These are phyloP conservation scores for Syzygium syzygioides DNA, from an alignment of 441 rosid species.

Conservation along the genomic window DNA sequence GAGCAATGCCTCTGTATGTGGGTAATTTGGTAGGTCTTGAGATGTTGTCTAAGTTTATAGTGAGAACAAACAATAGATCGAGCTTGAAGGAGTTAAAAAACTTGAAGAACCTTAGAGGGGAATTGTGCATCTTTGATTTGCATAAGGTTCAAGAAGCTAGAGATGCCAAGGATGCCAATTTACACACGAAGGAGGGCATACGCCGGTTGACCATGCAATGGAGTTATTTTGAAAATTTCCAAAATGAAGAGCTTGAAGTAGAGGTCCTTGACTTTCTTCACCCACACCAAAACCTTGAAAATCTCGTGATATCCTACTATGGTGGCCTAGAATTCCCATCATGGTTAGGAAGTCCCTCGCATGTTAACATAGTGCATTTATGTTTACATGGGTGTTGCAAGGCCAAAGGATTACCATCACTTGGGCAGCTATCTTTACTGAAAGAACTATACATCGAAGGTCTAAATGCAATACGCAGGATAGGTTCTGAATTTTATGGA, in stretches of 20 bases:
- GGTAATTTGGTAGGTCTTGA: neutral
- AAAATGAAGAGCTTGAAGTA: neutral
- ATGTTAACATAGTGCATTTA: neutral
- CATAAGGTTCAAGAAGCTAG: accelerated
- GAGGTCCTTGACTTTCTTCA: accelerated
- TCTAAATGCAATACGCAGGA: neutral
- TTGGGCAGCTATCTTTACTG: neutral
- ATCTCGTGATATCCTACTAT: accelerated
- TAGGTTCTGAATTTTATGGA: neutral
- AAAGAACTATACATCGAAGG: neutral
- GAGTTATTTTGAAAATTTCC: neutral
- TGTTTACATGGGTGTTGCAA: neutral
- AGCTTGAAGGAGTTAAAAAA: neutral
- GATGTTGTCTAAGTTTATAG: accelerated
- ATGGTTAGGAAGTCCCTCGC: neutral
- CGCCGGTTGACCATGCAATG: accelerated
- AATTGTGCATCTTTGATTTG: neutral
- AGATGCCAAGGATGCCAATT: accelerated
- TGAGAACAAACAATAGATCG: accelerated
- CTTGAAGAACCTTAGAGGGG: accelerated
- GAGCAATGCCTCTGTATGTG: accelerated
- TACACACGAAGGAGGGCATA: accelerated
- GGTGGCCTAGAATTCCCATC: neutral
- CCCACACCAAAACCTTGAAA: neutral
- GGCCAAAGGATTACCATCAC: neutral